phyloP scores from a whole-genome alignment of 2,329 filamentous ascomycete species.

The Apiospora hydei region DNA sequence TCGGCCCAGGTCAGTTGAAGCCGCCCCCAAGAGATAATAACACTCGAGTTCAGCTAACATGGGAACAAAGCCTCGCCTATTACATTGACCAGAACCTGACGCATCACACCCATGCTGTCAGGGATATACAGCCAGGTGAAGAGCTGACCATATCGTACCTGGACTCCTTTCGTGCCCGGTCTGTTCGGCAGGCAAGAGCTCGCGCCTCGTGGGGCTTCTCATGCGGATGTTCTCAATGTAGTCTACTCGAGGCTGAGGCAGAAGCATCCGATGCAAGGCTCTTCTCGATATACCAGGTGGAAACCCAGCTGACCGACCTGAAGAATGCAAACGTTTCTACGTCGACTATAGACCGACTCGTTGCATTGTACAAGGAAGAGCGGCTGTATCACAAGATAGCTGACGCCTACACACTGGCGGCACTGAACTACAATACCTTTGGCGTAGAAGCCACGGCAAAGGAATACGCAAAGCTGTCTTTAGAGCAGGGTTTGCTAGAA shows the following conservation, averaged over 20 bases:
- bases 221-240: constrained; percentile 48
- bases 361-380: constrained; percentile 45
- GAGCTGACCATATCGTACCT: constrained; percentile 52
- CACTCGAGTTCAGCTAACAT: neutral
- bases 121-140: constrained; percentile 43
- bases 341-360: constrained; percentile 41
- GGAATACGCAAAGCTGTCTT: constrained; percentile 44
- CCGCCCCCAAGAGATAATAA: constrained; percentile 1
- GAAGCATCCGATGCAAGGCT: constrained; percentile 43
- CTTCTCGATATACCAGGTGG: constrained; percentile 39
- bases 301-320: constrained; percentile 34
- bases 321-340: constrained; percentile 28
- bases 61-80: constrained; percentile 37
- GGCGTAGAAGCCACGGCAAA: constrained; percentile 38
- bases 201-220: constrained; percentile 47
- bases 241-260: constrained; percentile 31
- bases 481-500: constrained; percentile 45
- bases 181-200: constrained; percentile 41
- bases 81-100: constrained; percentile 46
- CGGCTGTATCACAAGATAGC: constrained; percentile 48
- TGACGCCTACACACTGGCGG: constrained; percentile 47
- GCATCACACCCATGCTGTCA: constrained; percentile 47
- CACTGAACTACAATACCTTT: constrained; percentile 47
- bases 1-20: constrained; percentile 45
- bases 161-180: constrained; percentile 42